Conservation (phyloP, 2,329 filamentous ascomycete species). For the Didymella sp. region DNA sequence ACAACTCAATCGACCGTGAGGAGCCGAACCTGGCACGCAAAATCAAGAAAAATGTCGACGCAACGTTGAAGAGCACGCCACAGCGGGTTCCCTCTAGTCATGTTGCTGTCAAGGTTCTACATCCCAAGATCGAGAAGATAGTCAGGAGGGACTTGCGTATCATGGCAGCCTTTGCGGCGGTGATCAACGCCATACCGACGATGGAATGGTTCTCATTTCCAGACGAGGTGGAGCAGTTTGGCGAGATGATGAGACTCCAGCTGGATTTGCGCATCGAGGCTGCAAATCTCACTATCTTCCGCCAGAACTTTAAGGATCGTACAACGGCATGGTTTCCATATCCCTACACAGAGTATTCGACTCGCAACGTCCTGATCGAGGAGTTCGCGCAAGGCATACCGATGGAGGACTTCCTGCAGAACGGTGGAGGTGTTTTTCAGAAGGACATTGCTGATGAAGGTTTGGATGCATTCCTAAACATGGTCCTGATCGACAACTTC, state of each 20-base stretch:
- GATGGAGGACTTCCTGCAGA: slow-evolving; percentile 85
- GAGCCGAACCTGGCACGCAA: slow-evolving; percentile 68
- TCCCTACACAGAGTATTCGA: slow-evolving; percentile 90
- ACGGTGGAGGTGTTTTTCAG: slow-evolving; percentile 90
- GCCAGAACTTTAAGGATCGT: slow-evolving; percentile 86
- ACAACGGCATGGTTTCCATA: slow-evolving; percentile 97
- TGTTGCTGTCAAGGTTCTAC: slow-evolving; percentile 94
- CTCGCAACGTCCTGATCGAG: slow-evolving; percentile 88
- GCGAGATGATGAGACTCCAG: slow-evolving; percentile 98
- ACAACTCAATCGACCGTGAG: slow-evolving; percentile 60
- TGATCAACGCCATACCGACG: slow-evolving; percentile 86
- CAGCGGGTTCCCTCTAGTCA: slow-evolving; percentile 87
- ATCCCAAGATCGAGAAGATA: slow-evolving; percentile 86
- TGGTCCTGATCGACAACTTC: slow-evolving; percentile 97
- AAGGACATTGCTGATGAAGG: slow-evolving; percentile 94
- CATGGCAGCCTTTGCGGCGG: slow-evolving; percentile 87
- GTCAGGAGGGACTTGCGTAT: slow-evolving; percentile 92
- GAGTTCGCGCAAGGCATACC: slow-evolving; percentile 97
- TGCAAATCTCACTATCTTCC: slow-evolving; percentile 86
- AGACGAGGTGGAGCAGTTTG: slow-evolving; percentile 92
- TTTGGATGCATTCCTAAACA: slow-evolving; percentile 92
- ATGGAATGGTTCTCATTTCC: slow-evolving; percentile 98
- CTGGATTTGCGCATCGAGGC: slow-evolving; percentile 94
- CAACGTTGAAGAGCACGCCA: slow-evolving; percentile 84
- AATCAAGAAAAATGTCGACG: slow-evolving; percentile 82